These are phyloP conservation scores for Tulasnella sp. DNA, from an alignment of 768 basidiomycete species.

Conservation along the genomic window DNA sequence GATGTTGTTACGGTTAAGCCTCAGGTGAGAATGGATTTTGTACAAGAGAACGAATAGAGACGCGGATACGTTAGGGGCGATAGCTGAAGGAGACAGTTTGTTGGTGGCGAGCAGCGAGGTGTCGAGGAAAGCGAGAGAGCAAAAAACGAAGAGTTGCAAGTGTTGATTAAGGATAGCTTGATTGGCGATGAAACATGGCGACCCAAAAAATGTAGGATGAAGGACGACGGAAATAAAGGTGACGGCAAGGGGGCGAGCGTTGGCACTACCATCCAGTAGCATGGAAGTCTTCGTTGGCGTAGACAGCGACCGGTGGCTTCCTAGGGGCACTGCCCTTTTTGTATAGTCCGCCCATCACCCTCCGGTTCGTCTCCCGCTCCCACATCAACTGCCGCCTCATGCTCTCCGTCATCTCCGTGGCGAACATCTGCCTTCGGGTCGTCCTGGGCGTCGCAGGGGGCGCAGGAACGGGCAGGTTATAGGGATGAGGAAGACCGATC, in stretches of 20 bases:
- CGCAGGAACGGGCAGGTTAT: conserved; percentile 56
- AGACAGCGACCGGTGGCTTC: conserved; percentile 9
- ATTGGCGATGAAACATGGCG: no score
- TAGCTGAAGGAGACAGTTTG: no score
- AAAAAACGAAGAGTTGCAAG: no score
- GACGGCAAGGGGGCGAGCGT: not conserved
- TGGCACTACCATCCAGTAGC: conserved; percentile 16
- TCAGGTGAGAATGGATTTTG: no score
- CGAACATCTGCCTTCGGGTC: conserved; percentile 72
- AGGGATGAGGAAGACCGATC: conserved; percentile 36
- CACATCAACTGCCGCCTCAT: conserved; percentile 70
- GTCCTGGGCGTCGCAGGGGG: conserved; percentile 76
- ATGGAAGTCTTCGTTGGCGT: conserved; percentile 15
- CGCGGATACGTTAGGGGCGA: no score
- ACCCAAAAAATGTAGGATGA: not conserved
- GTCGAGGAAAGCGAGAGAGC: no score
- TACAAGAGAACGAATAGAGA: no score
- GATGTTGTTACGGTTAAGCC: no score
- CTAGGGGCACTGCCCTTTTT: not conserved
- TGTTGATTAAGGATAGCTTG: no score
- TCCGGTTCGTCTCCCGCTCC: conserved; percentile 35
- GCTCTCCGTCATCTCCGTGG: conserved; percentile 77
- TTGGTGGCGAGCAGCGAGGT: no score
- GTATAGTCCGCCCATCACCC: conserved; percentile 13
- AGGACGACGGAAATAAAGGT: not conserved